phyloP scores from a whole-genome alignment of 306 rosid genomes.

The Glycine soja region DNA sequence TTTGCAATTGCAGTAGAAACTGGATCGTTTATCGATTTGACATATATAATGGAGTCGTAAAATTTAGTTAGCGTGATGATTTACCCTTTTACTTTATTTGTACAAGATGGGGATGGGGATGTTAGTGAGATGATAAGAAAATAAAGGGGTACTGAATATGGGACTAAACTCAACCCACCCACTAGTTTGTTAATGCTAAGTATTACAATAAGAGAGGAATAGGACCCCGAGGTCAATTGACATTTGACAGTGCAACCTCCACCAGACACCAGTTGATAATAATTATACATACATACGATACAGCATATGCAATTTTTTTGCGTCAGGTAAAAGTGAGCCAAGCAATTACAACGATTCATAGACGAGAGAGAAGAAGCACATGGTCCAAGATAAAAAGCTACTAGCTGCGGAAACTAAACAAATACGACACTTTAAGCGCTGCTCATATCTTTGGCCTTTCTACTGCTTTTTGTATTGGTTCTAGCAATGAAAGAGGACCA shows the following conservation, averaged over 20 bases:
- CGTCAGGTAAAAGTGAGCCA: constrained; percentile 42
- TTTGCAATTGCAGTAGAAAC: neutral
- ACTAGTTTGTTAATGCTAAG: constrained; percentile 24
- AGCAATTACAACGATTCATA: constrained; percentile 40
- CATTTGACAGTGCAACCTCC: constrained; percentile 31
- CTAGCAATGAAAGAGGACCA: constrained; percentile 36
- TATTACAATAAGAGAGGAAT: neutral
- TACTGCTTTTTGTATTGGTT: constrained; percentile 44
- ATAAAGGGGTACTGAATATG: too few relatives aligned
- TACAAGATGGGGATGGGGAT: neutral
- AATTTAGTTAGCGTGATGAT: constrained; percentile 43
- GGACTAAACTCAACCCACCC: constrained; percentile 8
- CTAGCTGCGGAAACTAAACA: constrained; percentile 1
- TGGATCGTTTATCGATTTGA: too few relatives aligned
- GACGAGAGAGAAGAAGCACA: constrained; percentile 40
- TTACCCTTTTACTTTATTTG: neutral
- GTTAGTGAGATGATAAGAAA: neutral
- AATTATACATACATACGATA: constrained; percentile 24
- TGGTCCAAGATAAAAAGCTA: constrained; percentile 51
- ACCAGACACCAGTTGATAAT: constrained; percentile 29
- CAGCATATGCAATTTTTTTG: constrained; percentile 37
- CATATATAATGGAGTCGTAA: neutral
- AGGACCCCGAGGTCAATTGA: constrained; percentile 28
- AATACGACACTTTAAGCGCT: constrained; percentile 18
- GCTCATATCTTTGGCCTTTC: constrained; percentile 44